Evolutionary conservation across 2,329 filamentous ascomycete genomes (phyloP), one percentile per base, ranked within the genome.

Genomic region (Trichoderma harzianum): DNA sequence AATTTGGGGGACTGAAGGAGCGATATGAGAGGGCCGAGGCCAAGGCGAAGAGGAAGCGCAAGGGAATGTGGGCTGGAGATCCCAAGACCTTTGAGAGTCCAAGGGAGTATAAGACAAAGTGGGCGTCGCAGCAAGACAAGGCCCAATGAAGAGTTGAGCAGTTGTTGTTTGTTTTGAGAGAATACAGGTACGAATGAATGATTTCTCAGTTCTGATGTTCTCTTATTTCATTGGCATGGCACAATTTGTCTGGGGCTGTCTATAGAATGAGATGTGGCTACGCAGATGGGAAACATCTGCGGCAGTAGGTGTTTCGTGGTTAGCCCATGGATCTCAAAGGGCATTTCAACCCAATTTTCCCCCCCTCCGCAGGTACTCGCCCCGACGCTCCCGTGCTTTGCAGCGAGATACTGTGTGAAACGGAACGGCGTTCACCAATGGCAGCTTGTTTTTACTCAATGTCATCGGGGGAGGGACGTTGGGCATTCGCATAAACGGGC

Each of bases 61-160:
- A 84, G 75, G 93, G 93, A 0, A 89, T 98, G 84, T 98, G 96
- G 96, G 86, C 87, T 62, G 86, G 87, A 36, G 88, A 88, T 73
- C 83, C 83, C 78, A 86, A 85, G 74, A 82, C 86, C 72, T 91
- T 91, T 78, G 95, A 98, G 84, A 97, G 91, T 79, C 96, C 96
- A 10, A 89, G 94, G 76, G 91, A 93, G 73, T 99, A 93, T 82
- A 99, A 99, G 85, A 91, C 80, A 30, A 80, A 77, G 65, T 79
- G 78, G 78, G 78, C 78, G 51, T 57, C 68, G 60, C 69, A 70
- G 69, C 69, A 64, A 58, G 69, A 61, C 57, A 69, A 69, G 43
- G 21, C 57, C 10, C 53, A 32, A 32, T 67, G n/a, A n/a, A 28
- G 26, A 26, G 11, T 18, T 58, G 8, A 36, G 53, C 65, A 30